Conservation (phyloP, 768 basidiomycete genomes). For the Calocybe gangraenosa region DNA sequence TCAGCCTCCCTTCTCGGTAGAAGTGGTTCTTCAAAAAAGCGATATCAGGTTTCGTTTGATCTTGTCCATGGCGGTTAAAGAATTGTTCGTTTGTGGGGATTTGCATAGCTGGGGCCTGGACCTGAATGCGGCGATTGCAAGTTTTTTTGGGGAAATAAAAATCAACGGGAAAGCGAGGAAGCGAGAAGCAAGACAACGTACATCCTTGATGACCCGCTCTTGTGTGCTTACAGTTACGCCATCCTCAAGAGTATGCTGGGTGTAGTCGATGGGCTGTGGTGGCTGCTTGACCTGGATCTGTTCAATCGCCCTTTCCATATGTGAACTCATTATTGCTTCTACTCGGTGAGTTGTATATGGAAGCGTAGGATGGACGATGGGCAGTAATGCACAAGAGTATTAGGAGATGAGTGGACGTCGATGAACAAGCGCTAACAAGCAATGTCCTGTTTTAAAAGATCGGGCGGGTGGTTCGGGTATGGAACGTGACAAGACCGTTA, state of each 20-base stretch:
- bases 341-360: slow-evolving; percentile 7
- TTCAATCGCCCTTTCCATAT: slow-evolving; percentile 64
- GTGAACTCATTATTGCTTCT: slow-evolving; percentile 38
- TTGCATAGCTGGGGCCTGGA: slow-evolving; percentile 95
- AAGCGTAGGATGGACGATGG: slow-evolving; percentile 11
- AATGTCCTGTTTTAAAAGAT: neutral
- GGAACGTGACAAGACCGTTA: slow-evolving; percentile 26
- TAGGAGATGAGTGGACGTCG: slow-evolving; percentile 7
- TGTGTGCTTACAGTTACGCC: slow-evolving; percentile 89
- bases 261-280: slow-evolving; percentile 77
- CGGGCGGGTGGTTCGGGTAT: slow-evolving; percentile 6
- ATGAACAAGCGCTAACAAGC: slow-evolving; percentile 13
- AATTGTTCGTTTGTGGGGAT: slow-evolving; percentile 93
- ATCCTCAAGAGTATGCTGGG: slow-evolving; percentile 90
- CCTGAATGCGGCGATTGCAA: slow-evolving; percentile 41
- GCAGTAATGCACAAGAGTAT: slow-evolving; percentile 3
- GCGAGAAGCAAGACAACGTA: slow-evolving; percentile 32
- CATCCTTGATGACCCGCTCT: slow-evolving; percentile 95
- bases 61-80: slow-evolving; percentile 67
- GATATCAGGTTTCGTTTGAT: slow-evolving; percentile 88
- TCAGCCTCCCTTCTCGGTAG: slow-evolving; percentile 91
- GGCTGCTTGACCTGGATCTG: slow-evolving; percentile 53
- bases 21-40: slow-evolving; percentile 99
- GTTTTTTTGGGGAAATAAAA: neutral
- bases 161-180: neutral